These are phyloP conservation scores for Suillus subalutaceus DNA, from an alignment of 768 basidiomycete genomes.

Conservation along the genomic window DNA sequence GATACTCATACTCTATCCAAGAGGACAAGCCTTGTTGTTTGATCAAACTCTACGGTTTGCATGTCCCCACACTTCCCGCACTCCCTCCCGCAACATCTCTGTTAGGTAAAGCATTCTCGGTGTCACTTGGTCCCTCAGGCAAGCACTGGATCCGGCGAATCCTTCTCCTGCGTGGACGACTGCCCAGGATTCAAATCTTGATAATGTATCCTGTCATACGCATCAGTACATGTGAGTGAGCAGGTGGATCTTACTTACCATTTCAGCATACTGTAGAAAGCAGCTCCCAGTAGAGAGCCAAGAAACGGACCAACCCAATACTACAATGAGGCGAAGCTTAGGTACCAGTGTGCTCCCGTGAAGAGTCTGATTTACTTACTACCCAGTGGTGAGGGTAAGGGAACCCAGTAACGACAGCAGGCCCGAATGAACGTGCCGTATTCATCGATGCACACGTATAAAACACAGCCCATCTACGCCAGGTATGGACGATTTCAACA, in stretches of 20 bases:
- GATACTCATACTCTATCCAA: not conserved
- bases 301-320: slow-evolving; percentile 75
- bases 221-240: slow-evolving; percentile 12
- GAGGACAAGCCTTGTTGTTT: not conserved
- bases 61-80: not conserved
- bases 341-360: not conserved
- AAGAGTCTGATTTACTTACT: slow-evolving; percentile 37
- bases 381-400: slow-evolving; percentile 58
- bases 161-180: slow-evolving; percentile 26
- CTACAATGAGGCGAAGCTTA: slow-evolving; percentile 32
- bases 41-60: not conserved
- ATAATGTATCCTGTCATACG: slow-evolving; percentile 26
- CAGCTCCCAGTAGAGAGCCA: slow-evolving; percentile 61
- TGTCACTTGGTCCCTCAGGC: not conserved
- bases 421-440: slow-evolving; percentile 69
- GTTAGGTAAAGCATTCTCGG: not conserved
- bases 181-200: slow-evolving; percentile 32
- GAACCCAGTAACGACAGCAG: slow-evolving; percentile 65
- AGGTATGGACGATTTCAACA: not conserved
- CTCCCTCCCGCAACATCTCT: not conserved
- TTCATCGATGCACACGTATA: slow-evolving; percentile 73
- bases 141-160: slow-evolving; percentile 25
- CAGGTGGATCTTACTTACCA: slow-evolving; percentile 32
- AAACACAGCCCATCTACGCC: slow-evolving; percentile 53
- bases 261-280: slow-evolving; percentile 61